Percentiles rank a stretch among this genome's conserved stretches.
Conservation (phyloP, 164 flowering plant species). For the Paratinospora sagittata region DNA sequence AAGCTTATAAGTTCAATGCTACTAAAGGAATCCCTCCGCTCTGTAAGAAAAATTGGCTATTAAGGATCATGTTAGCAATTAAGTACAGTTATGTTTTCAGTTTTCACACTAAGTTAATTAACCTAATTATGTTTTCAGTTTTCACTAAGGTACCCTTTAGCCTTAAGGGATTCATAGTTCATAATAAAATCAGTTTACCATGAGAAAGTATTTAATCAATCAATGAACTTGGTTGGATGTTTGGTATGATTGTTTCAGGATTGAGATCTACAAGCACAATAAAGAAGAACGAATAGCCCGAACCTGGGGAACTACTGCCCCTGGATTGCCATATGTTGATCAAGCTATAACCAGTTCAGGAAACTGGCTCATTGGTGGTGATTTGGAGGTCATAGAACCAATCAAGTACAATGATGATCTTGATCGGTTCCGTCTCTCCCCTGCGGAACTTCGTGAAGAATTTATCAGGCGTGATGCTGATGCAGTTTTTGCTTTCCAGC, state of each 20-base stretch:
- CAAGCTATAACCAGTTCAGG: constrained; percentile 60
- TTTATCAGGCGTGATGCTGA: constrained; percentile 73
- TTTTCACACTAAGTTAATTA: no score
- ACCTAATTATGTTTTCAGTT: no score
- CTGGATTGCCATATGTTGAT: constrained; percentile 78
- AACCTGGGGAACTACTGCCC: constrained; percentile 91
- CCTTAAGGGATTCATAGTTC: neutral
- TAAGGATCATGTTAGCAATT: no score
- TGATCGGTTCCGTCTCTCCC: constrained; percentile 77
- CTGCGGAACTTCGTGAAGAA: constrained; percentile 75
- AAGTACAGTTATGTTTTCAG: no score
- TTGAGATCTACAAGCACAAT: constrained; percentile 86
- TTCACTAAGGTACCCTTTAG: neutral
- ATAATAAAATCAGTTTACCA: neutral
- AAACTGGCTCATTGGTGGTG: constrained; percentile 88
- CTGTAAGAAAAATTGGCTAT: neutral
- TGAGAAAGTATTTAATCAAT: neutral
- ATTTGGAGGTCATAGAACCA: constrained; percentile 71
- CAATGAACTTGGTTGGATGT: neutral
- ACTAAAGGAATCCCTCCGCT: neutral
- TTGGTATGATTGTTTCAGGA: constrained; percentile 33
- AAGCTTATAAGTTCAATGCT: neutral
- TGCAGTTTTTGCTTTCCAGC: constrained; percentile 95
- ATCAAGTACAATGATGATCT: constrained; percentile 83
- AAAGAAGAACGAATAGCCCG: constrained; percentile 87